phyloP scores from a whole-genome alignment of 495 filamentous ascomycete species.

The Daldinia vernicosa region DNA sequence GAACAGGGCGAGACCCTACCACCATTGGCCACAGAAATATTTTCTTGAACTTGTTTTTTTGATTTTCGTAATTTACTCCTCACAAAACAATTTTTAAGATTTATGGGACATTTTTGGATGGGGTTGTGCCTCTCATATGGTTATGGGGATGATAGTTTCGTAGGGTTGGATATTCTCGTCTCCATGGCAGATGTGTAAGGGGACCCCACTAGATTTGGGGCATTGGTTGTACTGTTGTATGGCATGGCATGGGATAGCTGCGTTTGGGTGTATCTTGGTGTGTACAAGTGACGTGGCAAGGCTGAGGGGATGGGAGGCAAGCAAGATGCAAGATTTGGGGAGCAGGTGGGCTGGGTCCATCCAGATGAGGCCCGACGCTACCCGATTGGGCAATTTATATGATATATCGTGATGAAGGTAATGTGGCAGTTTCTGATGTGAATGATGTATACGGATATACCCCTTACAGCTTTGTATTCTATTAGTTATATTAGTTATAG shows the following conservation, averaged over 20 bases:
- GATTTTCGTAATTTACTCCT: constrained; percentile 2
- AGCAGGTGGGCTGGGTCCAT: constrained; percentile 11
- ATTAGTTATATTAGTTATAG: neutral
- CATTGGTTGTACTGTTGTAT: constrained; percentile 24
- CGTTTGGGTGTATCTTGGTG: neutral
- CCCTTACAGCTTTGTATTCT: constrained; percentile 9
- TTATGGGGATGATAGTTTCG: constrained; percentile 3
- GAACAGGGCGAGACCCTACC: neutral
- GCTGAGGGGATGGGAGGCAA: constrained; percentile 26
- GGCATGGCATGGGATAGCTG: neutral
- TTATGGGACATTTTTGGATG: constrained; percentile 17
- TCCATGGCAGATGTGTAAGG: neutral
- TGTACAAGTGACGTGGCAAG: constrained; percentile 38
- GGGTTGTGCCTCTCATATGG: constrained; percentile 12
- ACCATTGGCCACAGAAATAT: neutral
- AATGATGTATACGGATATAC: constrained; percentile 23
- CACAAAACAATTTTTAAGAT: constrained; percentile 1
- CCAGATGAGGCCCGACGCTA: constrained; percentile 14
- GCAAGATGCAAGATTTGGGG: constrained; percentile 23
- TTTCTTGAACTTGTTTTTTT: constrained; percentile 18
- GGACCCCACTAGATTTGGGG: constrained; percentile 6
- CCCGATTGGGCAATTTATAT: constrained; percentile 38
- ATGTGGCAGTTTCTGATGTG: constrained; percentile 20
- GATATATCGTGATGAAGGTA: constrained; percentile 21
- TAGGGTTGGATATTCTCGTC: neutral